Conservation (phyloP, 768 basidiomycete species). For the Lactarius evosmus region DNA sequence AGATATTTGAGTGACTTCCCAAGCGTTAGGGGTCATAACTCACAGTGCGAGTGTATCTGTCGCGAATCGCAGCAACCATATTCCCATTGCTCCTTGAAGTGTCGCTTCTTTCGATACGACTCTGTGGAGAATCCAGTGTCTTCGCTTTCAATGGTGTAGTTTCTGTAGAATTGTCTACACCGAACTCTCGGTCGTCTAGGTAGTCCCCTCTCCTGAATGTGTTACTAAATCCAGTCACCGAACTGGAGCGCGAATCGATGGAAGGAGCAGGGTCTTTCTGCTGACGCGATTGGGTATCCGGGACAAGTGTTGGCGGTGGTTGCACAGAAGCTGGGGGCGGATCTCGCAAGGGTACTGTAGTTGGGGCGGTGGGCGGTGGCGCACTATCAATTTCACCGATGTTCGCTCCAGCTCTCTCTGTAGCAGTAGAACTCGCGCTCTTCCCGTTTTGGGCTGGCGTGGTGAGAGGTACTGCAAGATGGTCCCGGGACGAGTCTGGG, state of each 20-base stretch:
- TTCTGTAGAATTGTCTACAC: constrained; percentile 29
- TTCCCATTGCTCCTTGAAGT: constrained; percentile 53
- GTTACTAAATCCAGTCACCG: constrained; percentile 18
- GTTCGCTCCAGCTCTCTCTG: background rate
- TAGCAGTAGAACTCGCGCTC: background rate
- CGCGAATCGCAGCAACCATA: constrained; percentile 67
- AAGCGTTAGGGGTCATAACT: constrained; percentile 30
- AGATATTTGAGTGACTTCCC: background rate
- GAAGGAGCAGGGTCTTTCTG: constrained; percentile 10
- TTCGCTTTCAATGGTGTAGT: constrained; percentile 30
- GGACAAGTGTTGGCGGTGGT: constrained; percentile 2
- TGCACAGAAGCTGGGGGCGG: background rate
- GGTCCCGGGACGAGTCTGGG: background rate
- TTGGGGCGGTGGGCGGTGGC: background rate
- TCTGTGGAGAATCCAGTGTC: constrained; percentile 17
- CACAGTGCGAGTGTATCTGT: constrained; percentile 57
- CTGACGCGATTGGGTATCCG: background rate
- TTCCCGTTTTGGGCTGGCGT: background rate
- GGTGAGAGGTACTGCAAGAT: background rate
- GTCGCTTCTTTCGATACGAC: constrained; percentile 47
- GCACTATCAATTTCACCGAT: background rate
- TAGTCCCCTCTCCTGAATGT: constrained; percentile 27
- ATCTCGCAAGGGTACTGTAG: background rate
- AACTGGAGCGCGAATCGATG: constrained; percentile 14
- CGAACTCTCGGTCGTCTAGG: constrained; percentile 32